Percentiles rank a stretch among this genome's conserved stretches.
These are phyloP conservation scores for Pestalotiopsis sp. DNA, from an alignment of 2,329 filamentous ascomycete species.

Conservation along the genomic window DNA sequence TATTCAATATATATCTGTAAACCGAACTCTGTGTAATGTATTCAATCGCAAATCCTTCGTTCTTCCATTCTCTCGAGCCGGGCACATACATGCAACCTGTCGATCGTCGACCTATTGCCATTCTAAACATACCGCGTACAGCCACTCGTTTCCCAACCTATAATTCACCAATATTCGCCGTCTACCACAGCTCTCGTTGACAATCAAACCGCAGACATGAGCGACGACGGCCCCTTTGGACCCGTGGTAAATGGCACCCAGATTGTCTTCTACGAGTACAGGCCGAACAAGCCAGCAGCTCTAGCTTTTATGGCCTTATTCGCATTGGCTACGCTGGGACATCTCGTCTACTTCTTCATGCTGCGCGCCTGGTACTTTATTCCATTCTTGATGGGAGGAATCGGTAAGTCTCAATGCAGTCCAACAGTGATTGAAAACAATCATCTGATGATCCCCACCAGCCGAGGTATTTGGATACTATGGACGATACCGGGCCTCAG, in stretches of 20 bases:
- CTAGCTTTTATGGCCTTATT: slow-evolving; percentile 20
- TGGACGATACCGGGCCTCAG: slow-evolving; percentile 22
- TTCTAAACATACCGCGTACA: not conserved
- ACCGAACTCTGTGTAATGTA: not conserved
- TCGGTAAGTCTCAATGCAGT: not conserved
- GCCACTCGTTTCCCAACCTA: not conserved
- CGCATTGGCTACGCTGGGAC: slow-evolving; percentile 9
- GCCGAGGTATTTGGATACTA: slow-evolving; percentile 24
- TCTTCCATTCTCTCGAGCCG: not conserved
- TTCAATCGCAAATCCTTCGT: not conserved
- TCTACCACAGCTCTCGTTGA: not conserved
- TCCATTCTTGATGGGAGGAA: slow-evolving; percentile 20
- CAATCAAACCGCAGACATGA: not conserved
- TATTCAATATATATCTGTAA: not conserved
- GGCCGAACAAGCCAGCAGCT: slow-evolving; percentile 15
- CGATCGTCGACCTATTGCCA: not conserved
- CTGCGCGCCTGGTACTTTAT: slow-evolving; percentile 20
- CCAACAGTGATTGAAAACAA: not conserved
- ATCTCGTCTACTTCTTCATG: not conserved
- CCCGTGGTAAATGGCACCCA: slow-evolving; percentile 17
- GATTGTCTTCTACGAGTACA: slow-evolving; percentile 21
- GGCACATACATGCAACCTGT: not conserved
- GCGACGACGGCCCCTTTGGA: slow-evolving; percentile 17
- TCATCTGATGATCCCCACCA: not conserved
- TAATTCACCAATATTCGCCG: not conserved